Percentiles rank a stretch among this genome's conserved stretches.
phyloP scores from a whole-genome alignment of 306 rosid genomes.

The Notholithocarpus densiflorus region DNA sequence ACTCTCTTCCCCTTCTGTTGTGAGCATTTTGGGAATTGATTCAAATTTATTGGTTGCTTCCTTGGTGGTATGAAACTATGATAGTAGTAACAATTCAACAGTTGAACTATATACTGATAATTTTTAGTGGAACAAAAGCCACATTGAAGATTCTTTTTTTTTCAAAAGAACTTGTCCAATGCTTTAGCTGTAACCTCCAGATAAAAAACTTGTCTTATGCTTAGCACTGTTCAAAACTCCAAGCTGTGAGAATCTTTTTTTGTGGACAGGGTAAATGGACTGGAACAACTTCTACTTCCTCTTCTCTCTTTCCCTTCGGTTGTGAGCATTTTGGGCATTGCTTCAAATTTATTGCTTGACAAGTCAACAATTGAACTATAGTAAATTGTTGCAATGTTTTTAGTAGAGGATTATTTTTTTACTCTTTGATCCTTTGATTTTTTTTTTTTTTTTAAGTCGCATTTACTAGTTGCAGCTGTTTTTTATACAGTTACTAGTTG shows the following conservation, averaged over 20 bases:
- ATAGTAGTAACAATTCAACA: neutral
- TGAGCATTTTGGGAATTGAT: neutral
- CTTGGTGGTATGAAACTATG: constrained; percentile 8
- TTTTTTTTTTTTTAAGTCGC: no score
- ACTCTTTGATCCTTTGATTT: neutral
- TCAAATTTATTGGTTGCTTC: neutral
- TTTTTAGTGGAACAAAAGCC: neutral
- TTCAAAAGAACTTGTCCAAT: neutral
- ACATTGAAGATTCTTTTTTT: neutral
- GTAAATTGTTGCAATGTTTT: neutral
- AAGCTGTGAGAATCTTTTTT: constrained; percentile 52
- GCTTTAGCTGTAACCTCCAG: neutral
- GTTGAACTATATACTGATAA: neutral
- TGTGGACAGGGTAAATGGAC: constrained; percentile 55
- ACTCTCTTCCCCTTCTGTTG: neutral
- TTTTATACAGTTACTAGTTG: neutral
- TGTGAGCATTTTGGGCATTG: neutral
- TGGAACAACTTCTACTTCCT: neutral
- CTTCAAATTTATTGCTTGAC: constrained; percentile 5
- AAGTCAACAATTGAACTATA: neutral
- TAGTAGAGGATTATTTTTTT: neutral
- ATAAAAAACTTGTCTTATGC: neutral
- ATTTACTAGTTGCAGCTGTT: neutral
- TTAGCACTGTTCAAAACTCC: constrained; percentile 60
- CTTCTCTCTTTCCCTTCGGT: neutral